These are phyloP conservation scores for Cyberlindnera nakhonratchasimensis DNA, from an alignment of 805 yeast species.

Conservation along the genomic window DNA sequence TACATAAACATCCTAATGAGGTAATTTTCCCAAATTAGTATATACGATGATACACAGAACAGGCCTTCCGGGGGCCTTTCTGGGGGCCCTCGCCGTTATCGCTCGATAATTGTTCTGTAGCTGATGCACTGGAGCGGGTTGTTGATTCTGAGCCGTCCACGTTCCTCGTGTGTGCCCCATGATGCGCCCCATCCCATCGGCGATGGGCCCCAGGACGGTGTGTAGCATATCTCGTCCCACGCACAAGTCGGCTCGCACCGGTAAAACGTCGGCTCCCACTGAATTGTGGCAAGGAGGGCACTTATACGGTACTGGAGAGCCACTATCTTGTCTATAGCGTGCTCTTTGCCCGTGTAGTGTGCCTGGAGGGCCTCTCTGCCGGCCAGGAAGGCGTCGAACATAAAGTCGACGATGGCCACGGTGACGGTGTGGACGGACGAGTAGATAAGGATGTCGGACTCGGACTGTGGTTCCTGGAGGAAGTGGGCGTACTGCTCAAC, in stretches of 20 bases:
- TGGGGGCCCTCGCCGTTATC: too few relatives aligned
- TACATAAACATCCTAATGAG: not conserved
- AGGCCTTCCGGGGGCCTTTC: too few relatives aligned
- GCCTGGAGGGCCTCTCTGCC: slow-evolving; percentile 28
- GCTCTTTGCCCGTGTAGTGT: slow-evolving; percentile 16
- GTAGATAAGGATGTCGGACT: slow-evolving; percentile 47
- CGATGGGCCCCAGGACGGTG: slow-evolving; percentile 61
- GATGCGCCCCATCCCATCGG: slow-evolving; percentile 43
- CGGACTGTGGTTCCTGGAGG: slow-evolving; percentile 34
- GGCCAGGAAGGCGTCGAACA: slow-evolving; percentile 36
- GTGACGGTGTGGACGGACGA: slow-evolving; percentile 44
- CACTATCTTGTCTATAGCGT: not conserved
- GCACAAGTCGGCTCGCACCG: slow-evolving; percentile 41
- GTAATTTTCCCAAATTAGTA: not conserved
- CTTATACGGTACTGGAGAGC: not conserved
- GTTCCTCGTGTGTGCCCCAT: slow-evolving; percentile 26
- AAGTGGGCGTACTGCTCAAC: slow-evolving; percentile 48
- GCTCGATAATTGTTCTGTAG: slow-evolving; percentile 6
- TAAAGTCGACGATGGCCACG: slow-evolving; percentile 31
- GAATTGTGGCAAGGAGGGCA: slow-evolving; percentile 29
- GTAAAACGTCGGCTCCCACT: slow-evolving; percentile 41
- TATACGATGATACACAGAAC: too few relatives aligned
- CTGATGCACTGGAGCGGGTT: slow-evolving; percentile 19
- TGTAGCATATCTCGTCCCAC: slow-evolving; percentile 48
- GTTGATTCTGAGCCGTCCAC: slow-evolving; percentile 27